Evolutionary conservation across 192 early-diverging fungal genomes (phyloP).

Genomic region (Chytriomyces confervae): DNA sequence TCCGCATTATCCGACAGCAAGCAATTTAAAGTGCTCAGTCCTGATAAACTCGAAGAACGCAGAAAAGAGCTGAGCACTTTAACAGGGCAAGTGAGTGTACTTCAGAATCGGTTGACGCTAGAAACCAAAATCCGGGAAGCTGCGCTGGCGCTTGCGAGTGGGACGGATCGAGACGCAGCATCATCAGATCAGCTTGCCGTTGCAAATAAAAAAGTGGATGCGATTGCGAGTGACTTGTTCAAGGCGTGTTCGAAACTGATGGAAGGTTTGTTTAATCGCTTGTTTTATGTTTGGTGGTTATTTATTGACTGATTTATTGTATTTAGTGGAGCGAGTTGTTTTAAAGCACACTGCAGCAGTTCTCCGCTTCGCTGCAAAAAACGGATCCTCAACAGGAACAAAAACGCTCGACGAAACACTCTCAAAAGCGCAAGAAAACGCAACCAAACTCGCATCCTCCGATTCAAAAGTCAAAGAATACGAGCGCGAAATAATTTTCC

Average conservation of each 20-base stretch:
- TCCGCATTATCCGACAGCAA: constrained; percentile 44
- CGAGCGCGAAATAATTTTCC: constrained; percentile 43
- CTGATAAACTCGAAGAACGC: constrained; percentile 47
- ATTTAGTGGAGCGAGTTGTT: constrained; percentile 48
- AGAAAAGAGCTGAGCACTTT: constrained; percentile 45
- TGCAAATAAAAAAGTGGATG: constrained; percentile 48
- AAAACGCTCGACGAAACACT: background rate
- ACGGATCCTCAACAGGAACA: background rate
- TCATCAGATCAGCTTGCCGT: constrained; percentile 44
- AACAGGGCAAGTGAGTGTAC: constrained; percentile 27
- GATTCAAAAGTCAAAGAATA: constrained; percentile 50
- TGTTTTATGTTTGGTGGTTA: background rate
- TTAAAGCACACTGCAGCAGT: constrained; percentile 51
- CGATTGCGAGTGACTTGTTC: constrained; percentile 48
- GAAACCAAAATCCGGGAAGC: constrained; percentile 53
- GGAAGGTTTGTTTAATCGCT: constrained; percentile 14
- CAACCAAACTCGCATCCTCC: constrained; percentile 41
- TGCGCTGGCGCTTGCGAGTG: constrained; percentile 38
- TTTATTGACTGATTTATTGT: background rate
- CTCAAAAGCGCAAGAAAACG: background rate
- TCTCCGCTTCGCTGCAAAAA: constrained; percentile 41
- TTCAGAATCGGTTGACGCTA: constrained; percentile 51
- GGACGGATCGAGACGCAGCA: constrained; percentile 19
- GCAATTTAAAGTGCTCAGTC: constrained; percentile 37
- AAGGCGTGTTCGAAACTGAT: constrained; percentile 36